Evolutionary conservation across 2,329 filamentous ascomycete species (phyloP).

Genomic region (Fusarium sp.): DNA sequence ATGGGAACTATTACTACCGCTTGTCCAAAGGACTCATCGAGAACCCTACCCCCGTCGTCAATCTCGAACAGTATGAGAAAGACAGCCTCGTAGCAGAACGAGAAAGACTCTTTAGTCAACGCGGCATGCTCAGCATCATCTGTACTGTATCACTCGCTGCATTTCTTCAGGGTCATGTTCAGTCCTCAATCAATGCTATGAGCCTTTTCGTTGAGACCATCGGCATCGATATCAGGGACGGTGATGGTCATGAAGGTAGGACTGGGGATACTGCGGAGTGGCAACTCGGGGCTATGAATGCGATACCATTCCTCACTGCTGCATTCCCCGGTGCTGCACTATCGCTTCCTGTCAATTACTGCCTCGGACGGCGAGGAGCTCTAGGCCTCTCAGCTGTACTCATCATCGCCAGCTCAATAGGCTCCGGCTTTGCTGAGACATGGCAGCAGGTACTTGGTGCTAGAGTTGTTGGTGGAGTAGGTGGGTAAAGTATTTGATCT

Average conservation of each 20-base stretch:
- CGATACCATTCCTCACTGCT: slow-evolving; percentile 52
- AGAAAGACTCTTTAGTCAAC: slow-evolving; percentile 46
- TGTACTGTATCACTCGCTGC: slow-evolving; percentile 55
- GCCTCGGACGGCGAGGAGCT: slow-evolving; percentile 52
- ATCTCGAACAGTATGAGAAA: slow-evolving; percentile 7
- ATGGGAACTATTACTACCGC: slow-evolving; percentile 22
- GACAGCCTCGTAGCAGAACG: slow-evolving; percentile 32
- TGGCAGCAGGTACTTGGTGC: slow-evolving; percentile 50
- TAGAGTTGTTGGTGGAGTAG: slow-evolving; percentile 38
- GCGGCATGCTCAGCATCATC: slow-evolving; percentile 35
- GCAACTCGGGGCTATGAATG: slow-evolving; percentile 50
- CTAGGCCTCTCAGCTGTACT: slow-evolving; percentile 53
- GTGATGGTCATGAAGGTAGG: not conserved
- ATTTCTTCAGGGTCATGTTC: slow-evolving; percentile 57
- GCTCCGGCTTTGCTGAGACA: slow-evolving; percentile 45
- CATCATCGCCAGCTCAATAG: slow-evolving; percentile 53
- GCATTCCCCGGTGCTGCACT: slow-evolving; percentile 51
- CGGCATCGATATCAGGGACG: slow-evolving; percentile 8
- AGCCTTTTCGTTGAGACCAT: slow-evolving; percentile 45
- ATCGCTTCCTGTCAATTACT: slow-evolving; percentile 53
- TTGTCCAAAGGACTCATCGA: slow-evolving; percentile 3
- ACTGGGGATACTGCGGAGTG: slow-evolving; percentile 1
- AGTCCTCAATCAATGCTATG: slow-evolving; percentile 55
- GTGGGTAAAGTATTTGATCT: not conserved
- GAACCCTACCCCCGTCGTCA: not conserved